Conservation (phyloP, 345 rosid species). For the Salix arbutifolia region DNA sequence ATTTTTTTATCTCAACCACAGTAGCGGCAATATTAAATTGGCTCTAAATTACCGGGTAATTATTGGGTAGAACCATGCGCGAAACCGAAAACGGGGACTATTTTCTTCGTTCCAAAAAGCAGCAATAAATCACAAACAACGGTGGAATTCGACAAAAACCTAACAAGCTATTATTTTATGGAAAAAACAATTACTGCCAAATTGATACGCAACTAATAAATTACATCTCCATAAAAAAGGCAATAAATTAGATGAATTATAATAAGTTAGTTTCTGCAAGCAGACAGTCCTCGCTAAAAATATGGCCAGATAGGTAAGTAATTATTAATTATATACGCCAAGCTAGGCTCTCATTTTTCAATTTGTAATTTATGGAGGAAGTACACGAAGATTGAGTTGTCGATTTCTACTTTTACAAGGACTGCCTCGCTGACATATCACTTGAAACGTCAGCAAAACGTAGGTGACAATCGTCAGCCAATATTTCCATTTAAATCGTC, state of each 20-base stretch:
- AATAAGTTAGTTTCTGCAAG: background rate
- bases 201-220: no score
- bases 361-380: background rate
- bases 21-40: no score
- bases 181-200: no score
- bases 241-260: background rate
- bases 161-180: no score
- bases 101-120: background rate
- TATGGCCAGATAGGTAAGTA: background rate
- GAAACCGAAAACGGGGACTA: background rate
- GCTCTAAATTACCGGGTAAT: no score
- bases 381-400: background rate
- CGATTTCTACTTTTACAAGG: no score
- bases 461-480: background rate
- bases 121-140: no score
- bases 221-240: no score
- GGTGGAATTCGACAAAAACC: no score
- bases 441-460: background rate
- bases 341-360: background rate
- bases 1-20: no score
- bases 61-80: background rate
- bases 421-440: background rate
- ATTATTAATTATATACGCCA: background rate
- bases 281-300: background rate
- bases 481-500: no score